Percentiles rank a stretch among this genome's conserved stretches.
phyloP scores from a whole-genome alignment of 805 yeast species.

The Metschnikowia peoriensis region DNA sequence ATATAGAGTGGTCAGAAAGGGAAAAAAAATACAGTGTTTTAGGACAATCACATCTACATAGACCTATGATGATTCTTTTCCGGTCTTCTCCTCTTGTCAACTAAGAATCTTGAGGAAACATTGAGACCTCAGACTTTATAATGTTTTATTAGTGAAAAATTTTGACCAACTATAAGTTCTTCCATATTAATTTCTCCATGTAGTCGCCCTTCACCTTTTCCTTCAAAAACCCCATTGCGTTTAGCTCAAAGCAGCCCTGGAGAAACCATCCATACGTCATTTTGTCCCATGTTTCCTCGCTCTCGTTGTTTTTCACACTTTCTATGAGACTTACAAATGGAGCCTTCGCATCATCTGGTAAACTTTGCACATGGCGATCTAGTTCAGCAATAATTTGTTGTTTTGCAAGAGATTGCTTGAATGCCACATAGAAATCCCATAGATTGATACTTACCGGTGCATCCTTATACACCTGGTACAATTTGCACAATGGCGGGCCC shows the following conservation, averaged over 20 bases:
- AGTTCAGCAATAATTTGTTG: constrained; percentile 21
- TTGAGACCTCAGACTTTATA: not conserved
- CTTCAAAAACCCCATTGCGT: constrained; percentile 64
- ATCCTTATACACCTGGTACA: constrained; percentile 74
- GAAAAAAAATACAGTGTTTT: too few species aligned
- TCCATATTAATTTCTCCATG: constrained; percentile 72
- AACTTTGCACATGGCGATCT: not conserved
- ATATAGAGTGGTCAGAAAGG: too few species aligned
- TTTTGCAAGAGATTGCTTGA: constrained; percentile 47
- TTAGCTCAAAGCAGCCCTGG: constrained; percentile 69
- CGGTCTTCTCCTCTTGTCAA: too few species aligned
- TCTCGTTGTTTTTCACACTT: not conserved
- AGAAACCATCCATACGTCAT: constrained; percentile 68
- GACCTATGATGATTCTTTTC: too few species aligned
- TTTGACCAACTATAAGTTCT: constrained; percentile 38
- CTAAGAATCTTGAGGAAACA: not conserved
- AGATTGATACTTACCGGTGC: constrained; percentile 69
- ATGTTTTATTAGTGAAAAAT: not conserved
- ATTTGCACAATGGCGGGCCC: constrained; percentile 27
- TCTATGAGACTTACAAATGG: constrained; percentile 1
- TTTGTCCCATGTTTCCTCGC: constrained; percentile 56
- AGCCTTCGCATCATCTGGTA: not conserved
- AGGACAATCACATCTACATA: too few species aligned
- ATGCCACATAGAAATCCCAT: constrained; percentile 64
- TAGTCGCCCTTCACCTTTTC: constrained; percentile 62